phyloP scores from a whole-genome alignment of 208 protist genomes.

The Trypanosoma lewisi region DNA sequence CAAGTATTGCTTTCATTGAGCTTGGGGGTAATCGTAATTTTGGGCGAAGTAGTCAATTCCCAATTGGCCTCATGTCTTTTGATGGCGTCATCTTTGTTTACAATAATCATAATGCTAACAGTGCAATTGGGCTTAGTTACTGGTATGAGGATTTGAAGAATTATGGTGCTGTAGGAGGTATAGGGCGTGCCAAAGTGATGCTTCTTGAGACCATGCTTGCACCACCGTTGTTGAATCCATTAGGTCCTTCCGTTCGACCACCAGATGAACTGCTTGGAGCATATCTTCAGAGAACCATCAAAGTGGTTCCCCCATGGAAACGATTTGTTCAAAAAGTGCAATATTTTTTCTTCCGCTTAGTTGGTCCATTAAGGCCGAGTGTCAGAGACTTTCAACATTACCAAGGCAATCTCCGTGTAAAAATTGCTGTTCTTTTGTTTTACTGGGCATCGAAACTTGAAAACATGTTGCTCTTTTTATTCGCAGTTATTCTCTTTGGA shows the following conservation, averaged over 20 bases:
- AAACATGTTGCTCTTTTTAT: slow-evolving; percentile 45
- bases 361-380: not conserved
- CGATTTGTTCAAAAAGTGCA: not conserved
- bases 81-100: slow-evolving; percentile 83
- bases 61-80: slow-evolving; percentile 47
- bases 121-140: slow-evolving; percentile 41
- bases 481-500: slow-evolving; percentile 76
- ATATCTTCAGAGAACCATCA: slow-evolving; percentile 15
- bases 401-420: slow-evolving; percentile 1
- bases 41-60: slow-evolving; percentile 35
- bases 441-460: slow-evolving; percentile 26
- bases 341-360: not conserved
- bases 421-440: slow-evolving; percentile 17
- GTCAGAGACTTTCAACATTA: slow-evolving; percentile 19
- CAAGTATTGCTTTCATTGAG: slow-evolving; percentile 69
- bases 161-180: slow-evolving; percentile 24
- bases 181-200: slow-evolving; percentile 17
- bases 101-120: slow-evolving; percentile 52
- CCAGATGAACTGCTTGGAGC: slow-evolving; percentile 27
- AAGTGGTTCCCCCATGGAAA: slow-evolving; percentile 4
- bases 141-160: slow-evolving; percentile 51
- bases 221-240: slow-evolving; percentile 4
- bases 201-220: slow-evolving; percentile 23
- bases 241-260: not conserved
- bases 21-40: slow-evolving; percentile 70